phyloP scores from a whole-genome alignment of 1,284 basidiomycete species.

The Pseudozyma sp. region DNA sequence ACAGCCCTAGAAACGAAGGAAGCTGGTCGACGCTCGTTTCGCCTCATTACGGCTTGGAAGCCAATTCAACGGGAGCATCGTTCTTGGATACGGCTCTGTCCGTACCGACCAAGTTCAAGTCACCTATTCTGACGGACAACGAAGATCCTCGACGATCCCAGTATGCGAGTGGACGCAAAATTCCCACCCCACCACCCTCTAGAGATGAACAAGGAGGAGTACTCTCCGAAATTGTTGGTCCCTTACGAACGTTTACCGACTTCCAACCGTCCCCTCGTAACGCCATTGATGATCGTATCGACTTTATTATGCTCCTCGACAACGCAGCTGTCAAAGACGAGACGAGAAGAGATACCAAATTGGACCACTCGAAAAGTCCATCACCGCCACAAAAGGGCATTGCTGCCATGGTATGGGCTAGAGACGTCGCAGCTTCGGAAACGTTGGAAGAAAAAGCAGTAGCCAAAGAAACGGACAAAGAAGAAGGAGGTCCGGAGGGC shows the following conservation, averaged over 20 bases:
- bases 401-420: background rate
- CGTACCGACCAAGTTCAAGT: slow-evolving; percentile 24
- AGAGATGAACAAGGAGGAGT: slow-evolving; percentile 6
- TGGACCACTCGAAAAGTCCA: slow-evolving; percentile 25
- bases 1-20: slow-evolving; percentile 51
- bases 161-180: slow-evolving; percentile 21
- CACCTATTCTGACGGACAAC: slow-evolving; percentile 41
- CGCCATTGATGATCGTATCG: slow-evolving; percentile 50
- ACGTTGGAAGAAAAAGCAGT: no score
- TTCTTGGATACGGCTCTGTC: slow-evolving; percentile 51
- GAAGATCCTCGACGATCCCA: slow-evolving; percentile 29
- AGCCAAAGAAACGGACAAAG: background rate
- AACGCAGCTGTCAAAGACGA: slow-evolving; percentile 37
- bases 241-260: slow-evolving; percentile 48
- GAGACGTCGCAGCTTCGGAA: background rate
- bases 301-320: slow-evolving; percentile 51
- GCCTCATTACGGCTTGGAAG: slow-evolving; percentile 32
- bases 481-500: background rate
- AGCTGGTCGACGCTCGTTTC: slow-evolving; percentile 51
- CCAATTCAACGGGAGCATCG: slow-evolving; percentile 21
- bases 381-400: slow-evolving; percentile 5
- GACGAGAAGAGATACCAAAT: slow-evolving; percentile 19
- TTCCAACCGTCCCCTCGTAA: slow-evolving; percentile 30
- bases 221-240: slow-evolving; percentile 33
- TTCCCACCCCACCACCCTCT: background rate